Percentiles rank a stretch among this genome's conserved stretches.
These are phyloP conservation scores for Ustilago shanxiensis DNA, from an alignment of 1,284 basidiomycete genomes.

Conservation along the genomic window DNA sequence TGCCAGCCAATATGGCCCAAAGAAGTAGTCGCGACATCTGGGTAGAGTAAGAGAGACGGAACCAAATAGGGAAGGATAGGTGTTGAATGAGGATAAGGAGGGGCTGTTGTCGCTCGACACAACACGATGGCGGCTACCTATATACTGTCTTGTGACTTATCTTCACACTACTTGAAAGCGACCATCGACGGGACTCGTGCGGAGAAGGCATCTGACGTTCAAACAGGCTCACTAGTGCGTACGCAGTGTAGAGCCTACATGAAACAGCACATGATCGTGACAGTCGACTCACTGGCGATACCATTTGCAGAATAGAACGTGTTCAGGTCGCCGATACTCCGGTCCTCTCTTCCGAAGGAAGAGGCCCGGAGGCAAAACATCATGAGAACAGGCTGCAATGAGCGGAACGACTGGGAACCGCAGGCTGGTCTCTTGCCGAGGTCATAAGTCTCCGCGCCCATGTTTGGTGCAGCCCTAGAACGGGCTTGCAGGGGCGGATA, in stretches of 20 bases:
- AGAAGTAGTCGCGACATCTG: constrained; percentile 41
- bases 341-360: too few relatives aligned
- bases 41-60: background rate
- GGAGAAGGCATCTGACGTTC: background rate
- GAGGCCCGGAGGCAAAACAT: background rate
- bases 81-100: background rate
- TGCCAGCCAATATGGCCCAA: constrained; percentile 33
- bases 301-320: constrained; percentile 2
- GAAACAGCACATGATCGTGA: background rate
- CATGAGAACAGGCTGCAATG: background rate
- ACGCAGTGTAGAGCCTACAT: background rate
- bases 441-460: background rate
- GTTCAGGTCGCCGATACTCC: constrained; percentile 19
- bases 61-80: background rate
- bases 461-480: background rate
- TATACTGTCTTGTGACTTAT: background rate
- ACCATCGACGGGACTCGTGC: background rate
- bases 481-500: background rate
- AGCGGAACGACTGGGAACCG: constrained; percentile 7
- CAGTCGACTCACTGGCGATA: constrained; percentile 1
- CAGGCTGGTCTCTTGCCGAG: background rate
- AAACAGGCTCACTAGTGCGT: constrained; percentile 3
- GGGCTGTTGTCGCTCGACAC: background rate
- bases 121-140: background rate
- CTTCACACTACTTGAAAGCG: background rate